phyloP scores from a whole-genome alignment of 2,329 filamentous ascomycete genomes.

The Diaporthe sp. region DNA sequence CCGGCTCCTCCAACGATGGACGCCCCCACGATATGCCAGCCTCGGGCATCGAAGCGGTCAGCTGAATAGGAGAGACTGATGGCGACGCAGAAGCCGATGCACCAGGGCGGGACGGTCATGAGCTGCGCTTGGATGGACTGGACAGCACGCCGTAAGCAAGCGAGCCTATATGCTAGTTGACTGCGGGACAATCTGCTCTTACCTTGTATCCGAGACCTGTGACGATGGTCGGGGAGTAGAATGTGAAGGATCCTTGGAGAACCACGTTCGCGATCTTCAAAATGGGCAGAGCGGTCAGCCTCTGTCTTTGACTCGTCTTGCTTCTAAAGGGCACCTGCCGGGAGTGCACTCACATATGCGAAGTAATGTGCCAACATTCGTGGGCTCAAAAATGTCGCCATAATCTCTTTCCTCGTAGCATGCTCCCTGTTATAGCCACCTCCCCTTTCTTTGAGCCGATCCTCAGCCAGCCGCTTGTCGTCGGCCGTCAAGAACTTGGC shows the following conservation, averaged over 20 bases:
- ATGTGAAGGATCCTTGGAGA: conserved; percentile 58
- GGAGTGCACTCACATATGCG: conserved; percentile 7
- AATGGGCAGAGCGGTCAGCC: conserved; percentile 45
- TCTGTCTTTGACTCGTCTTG: not conserved
- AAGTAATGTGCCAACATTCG: conserved; percentile 56
- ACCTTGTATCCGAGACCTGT: conserved; percentile 52
- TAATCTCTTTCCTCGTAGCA: conserved; percentile 51
- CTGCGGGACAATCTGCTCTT: not conserved
- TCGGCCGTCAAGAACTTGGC: conserved; percentile 45
- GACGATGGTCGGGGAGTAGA: conserved; percentile 67
- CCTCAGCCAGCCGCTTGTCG: conserved; percentile 44
- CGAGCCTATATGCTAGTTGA: fast-evolving
- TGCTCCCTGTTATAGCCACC: conserved; percentile 55
- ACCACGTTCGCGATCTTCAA: conserved; percentile 48
- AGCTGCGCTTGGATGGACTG: conserved; percentile 48
- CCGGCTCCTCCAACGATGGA: conserved; percentile 50
- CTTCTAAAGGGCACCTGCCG: not conserved
- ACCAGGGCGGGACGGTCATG: conserved; percentile 49
- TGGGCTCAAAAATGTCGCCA: conserved; percentile 53
- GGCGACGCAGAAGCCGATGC: conserved; percentile 47
- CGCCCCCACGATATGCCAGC: conserved; percentile 46
- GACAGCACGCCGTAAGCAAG: not conserved
- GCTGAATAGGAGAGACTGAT: conserved; percentile 47
- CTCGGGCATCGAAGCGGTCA: conserved; percentile 45
- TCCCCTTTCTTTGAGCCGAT: conserved; percentile 47